phyloP scores from a whole-genome alignment of 495 filamentous ascomycete species.

The Choiromyces venosus region DNA sequence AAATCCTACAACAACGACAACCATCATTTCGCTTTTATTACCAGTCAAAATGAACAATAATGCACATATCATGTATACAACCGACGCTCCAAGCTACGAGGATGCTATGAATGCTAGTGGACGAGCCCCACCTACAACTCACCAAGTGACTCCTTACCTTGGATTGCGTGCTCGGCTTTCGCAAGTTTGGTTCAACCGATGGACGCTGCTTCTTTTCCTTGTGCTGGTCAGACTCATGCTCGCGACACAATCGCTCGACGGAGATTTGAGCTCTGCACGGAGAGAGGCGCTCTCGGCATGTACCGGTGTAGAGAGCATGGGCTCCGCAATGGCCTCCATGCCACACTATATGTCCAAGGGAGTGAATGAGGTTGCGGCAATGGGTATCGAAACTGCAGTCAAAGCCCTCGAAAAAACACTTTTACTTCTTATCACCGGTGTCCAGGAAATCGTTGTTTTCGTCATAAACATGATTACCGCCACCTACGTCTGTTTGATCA shows the following conservation, averaged over 20 bases:
- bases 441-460: slow-evolving; percentile 85
- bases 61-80: slow-evolving; percentile 1
- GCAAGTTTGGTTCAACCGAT: slow-evolving; percentile 94
- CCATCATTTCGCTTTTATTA: not conserved
- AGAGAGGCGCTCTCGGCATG: slow-evolving; percentile 79
- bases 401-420: slow-evolving; percentile 69
- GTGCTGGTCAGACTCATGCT: slow-evolving; percentile 75
- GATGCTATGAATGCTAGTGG: slow-evolving; percentile 35
- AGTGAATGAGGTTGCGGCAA: slow-evolving; percentile 77
- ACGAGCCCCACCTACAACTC: slow-evolving; percentile 47
- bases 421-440: slow-evolving; percentile 67
- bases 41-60: slow-evolving; percentile 12
- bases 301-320: slow-evolving; percentile 84
- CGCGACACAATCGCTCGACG: slow-evolving; percentile 62
- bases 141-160: slow-evolving; percentile 80
- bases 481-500: slow-evolving; percentile 82
- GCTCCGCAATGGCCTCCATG: slow-evolving; percentile 95
- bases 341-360: slow-evolving; percentile 85
- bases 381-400: slow-evolving; percentile 70
- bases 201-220: slow-evolving; percentile 84
- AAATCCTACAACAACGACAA: not conserved
- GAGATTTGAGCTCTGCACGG: slow-evolving; percentile 68
- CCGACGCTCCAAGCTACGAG: slow-evolving; percentile 35
- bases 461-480: slow-evolving; percentile 80
- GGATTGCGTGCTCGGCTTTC: slow-evolving; percentile 83